Base-by-base conservation (phyloP, 176 grass and related monocot genomes). In the Oryza glaberrima region DNA sequence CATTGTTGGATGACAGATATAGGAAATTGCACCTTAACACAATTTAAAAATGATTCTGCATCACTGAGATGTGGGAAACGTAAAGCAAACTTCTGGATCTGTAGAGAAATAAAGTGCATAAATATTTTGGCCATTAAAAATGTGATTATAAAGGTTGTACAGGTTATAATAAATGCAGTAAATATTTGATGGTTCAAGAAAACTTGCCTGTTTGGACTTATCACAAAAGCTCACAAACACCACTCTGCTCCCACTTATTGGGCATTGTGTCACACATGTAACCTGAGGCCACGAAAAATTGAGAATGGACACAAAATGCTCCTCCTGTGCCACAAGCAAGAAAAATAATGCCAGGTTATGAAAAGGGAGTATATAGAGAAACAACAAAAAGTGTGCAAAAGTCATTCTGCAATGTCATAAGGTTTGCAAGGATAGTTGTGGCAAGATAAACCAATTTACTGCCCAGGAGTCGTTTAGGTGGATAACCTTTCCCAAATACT, bases 71-170 rank as follows among this genome's bases (percentile, higher is more conserved):
- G 56, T 44, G 87, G 76, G 61, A 98, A 98, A 75, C 93, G 74
- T 85, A 95, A 60, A 71, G 91, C 91, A 84, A 98, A 98, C 65
- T 98, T 98, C 82, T 98, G 93, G 69, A 94, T 88, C 96, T 95
- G 88, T 75, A 89, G 13, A 65, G 16, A 79, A 34, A 65, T n/a
- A 63, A 63, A 23, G n/a, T 20, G 17, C 40, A 78, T 72, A 51
- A 79, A 80, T 13, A 80, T 45, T 79, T 79, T 81, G 78, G 3
- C n/a, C 69, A 64, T 83, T 70, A 70, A 54, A 76, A 48, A 82
- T 23, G 52, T 69, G 46, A 85, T 17, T 9, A 82, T 13, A 32
- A 84, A 67, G 14, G 13, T 23, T 71, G 14, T 13, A 48, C 6
- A 66, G 14, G 38, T 67, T 47, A 73, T 40, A 81, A n/a, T 66